These are phyloP conservation scores for Stemphylium vesicarium DNA, from an alignment of 2,329 filamentous ascomycete species.

Conservation along the genomic window DNA sequence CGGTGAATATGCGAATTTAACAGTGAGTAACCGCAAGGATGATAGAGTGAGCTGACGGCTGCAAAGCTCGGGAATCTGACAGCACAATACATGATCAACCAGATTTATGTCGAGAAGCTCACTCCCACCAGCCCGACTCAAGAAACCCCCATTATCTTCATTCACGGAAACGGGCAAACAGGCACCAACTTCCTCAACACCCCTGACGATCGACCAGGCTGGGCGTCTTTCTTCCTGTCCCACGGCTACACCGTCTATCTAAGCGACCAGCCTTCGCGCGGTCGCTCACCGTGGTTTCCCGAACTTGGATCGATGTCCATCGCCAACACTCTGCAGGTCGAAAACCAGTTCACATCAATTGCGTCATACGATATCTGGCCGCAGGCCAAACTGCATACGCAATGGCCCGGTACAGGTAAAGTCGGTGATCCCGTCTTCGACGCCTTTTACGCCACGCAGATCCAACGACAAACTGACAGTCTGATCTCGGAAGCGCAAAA, in stretches of 20 bases:
- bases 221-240: constrained; percentile 57
- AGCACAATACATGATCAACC: constrained; percentile 11
- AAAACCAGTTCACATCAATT: constrained; percentile 46
- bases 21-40: constrained; percentile 7
- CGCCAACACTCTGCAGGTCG: constrained; percentile 17
- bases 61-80: background rate
- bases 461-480: constrained; percentile 46
- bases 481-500: constrained; percentile 41
- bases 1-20: constrained; percentile 29
- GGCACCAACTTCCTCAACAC: constrained; percentile 51
- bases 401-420: constrained; percentile 50
- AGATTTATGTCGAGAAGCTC: constrained; percentile 29
- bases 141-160: constrained; percentile 35
- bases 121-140: constrained; percentile 14
- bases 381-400: constrained; percentile 52
- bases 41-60: background rate
- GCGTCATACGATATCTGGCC: constrained; percentile 50
- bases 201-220: constrained; percentile 57
- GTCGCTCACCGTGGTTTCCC: constrained; percentile 54
- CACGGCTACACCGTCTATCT: constrained; percentile 58
- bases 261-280: constrained; percentile 56
- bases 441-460: constrained; percentile 55
- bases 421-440: constrained; percentile 58
- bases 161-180: constrained; percentile 37
- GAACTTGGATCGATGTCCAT: constrained; percentile 28